Evolutionary conservation across 257 asterid species (phyloP).

Genomic region (Solanum chaucha): DNA sequence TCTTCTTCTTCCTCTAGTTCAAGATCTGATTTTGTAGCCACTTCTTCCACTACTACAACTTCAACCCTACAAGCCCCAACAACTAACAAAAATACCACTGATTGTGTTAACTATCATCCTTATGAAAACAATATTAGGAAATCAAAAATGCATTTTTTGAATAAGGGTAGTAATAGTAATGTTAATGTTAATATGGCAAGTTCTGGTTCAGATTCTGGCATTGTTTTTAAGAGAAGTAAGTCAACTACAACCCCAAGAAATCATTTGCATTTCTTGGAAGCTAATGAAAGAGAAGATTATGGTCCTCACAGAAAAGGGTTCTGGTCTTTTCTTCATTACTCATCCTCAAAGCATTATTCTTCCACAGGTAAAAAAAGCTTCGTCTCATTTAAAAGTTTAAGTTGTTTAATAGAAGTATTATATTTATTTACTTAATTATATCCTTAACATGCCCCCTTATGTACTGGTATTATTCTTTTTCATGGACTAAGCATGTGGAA

Average conservation of each 20-base stretch:
- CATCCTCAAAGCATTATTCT: constrained; percentile 21
- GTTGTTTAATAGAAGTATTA: background rate
- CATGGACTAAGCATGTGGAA: background rate
- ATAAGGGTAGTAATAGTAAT: constrained; percentile 18
- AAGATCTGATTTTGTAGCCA: constrained; percentile 63
- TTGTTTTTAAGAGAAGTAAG: constrained; percentile 75
- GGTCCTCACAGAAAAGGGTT: constrained; percentile 48
- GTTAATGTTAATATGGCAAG: background rate
- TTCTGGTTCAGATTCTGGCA: constrained; percentile 14
- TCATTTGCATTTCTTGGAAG: constrained; percentile 48
- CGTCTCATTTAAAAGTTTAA: background rate
- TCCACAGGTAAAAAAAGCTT: background rate
- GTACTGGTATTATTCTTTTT: background rate
- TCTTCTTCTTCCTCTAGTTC: constrained; percentile 49
- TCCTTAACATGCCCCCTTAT: background rate
- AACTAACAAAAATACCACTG: background rate
- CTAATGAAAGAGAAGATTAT: constrained; percentile 27
- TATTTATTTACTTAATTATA: background rate
- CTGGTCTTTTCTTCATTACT: constrained; percentile 78
- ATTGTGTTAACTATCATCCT: constrained; percentile 4
- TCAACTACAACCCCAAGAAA: constrained; percentile 61
- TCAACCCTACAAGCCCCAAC: constrained; percentile 21
- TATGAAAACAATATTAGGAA: constrained; percentile 15
- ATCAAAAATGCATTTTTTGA: constrained; percentile 53
- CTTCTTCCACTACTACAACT: constrained; percentile 8